phyloP scores from a whole-genome alignment of 495 filamentous ascomycete species.

The Schizothecium vesticola region DNA sequence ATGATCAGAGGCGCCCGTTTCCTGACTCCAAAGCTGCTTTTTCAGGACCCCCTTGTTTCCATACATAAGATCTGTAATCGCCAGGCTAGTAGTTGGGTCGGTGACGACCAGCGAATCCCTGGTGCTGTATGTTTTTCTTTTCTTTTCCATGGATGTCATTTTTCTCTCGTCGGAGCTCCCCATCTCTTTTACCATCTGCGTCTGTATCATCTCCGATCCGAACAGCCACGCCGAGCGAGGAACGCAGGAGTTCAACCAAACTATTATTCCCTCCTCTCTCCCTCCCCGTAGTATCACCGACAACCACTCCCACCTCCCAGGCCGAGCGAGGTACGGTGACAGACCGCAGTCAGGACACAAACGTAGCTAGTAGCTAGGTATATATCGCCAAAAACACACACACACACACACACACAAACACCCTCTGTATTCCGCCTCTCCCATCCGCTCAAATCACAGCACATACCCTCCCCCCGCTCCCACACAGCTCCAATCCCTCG shows the following conservation, averaged over 20 bases:
- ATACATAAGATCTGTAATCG: slow-evolving; percentile 32
- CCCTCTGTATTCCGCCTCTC: background rate
- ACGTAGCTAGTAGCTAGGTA: background rate
- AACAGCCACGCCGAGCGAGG: too few relatives aligned
- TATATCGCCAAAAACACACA: background rate
- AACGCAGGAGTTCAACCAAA: background rate
- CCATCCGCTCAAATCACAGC: slow-evolving; percentile 32
- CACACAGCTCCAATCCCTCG: slow-evolving; percentile 55
- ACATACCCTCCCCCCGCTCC: slow-evolving; percentile 51
- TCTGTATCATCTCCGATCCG: too few relatives aligned
- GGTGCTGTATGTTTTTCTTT: slow-evolving; percentile 38
- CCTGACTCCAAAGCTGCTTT: too few relatives aligned
- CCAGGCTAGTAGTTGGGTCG: slow-evolving; percentile 41
- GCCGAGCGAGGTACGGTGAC: too few relatives aligned
- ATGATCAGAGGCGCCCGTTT: too few relatives aligned
- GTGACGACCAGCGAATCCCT: slow-evolving; percentile 34
- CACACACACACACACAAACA: background rate
- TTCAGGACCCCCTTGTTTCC: too few relatives aligned
- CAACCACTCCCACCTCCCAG: background rate
- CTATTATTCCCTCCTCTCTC: background rate
- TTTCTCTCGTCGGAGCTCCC: too few relatives aligned
- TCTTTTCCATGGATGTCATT: too few relatives aligned
- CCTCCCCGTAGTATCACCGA: background rate
- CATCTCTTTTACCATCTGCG: too few relatives aligned
- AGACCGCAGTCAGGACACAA: background rate